phyloP scores from a whole-genome alignment of 2,329 filamentous ascomycete genomes.

The Ophiostoma fasciatum region DNA sequence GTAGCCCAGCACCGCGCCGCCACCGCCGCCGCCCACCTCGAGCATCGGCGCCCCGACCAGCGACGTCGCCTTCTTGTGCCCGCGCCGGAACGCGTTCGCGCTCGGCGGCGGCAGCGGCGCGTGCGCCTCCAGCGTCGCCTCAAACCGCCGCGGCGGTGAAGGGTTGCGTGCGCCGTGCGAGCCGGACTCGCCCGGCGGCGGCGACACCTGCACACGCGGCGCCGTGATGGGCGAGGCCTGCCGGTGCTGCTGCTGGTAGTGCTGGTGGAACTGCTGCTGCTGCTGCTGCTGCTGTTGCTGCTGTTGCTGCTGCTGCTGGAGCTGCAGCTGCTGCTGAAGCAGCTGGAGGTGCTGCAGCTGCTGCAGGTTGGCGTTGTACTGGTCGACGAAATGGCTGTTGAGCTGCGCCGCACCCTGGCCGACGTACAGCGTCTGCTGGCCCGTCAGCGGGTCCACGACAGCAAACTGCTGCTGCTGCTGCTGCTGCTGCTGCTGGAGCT shows the following conservation, averaged over 20 bases:
- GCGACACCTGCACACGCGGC: constrained; percentile 69
- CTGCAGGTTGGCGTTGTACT: constrained; percentile 23
- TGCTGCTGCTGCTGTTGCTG: constrained; percentile 21
- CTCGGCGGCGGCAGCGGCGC: constrained; percentile 71
- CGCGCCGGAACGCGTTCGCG: constrained; percentile 80
- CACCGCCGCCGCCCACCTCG: constrained; percentile 35
- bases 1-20: constrained; percentile 27
- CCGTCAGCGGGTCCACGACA: constrained; percentile 74
- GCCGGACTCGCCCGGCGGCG: constrained; percentile 50
- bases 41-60: constrained; percentile 28
- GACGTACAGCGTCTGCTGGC: constrained; percentile 68
- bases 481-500: constrained; percentile 29
- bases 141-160: constrained; percentile 49
- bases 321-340: constrained; percentile 20
- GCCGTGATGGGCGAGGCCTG: constrained; percentile 39
- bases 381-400: constrained; percentile 27
- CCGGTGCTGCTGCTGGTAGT: constrained; percentile 24
- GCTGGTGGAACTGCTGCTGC: constrained; percentile 4
- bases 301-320: constrained; percentile 29
- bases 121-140: constrained; percentile 49
- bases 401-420: constrained; percentile 44
- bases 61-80: constrained; percentile 82
- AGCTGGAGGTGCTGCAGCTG: constrained; percentile 19
- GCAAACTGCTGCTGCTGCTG: constrained; percentile 61
- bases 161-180: constrained; percentile 41